Base-by-base conservation (phyloP, 352 stramenopile genomes). In the Globisporangium megalacanthum region DNA sequence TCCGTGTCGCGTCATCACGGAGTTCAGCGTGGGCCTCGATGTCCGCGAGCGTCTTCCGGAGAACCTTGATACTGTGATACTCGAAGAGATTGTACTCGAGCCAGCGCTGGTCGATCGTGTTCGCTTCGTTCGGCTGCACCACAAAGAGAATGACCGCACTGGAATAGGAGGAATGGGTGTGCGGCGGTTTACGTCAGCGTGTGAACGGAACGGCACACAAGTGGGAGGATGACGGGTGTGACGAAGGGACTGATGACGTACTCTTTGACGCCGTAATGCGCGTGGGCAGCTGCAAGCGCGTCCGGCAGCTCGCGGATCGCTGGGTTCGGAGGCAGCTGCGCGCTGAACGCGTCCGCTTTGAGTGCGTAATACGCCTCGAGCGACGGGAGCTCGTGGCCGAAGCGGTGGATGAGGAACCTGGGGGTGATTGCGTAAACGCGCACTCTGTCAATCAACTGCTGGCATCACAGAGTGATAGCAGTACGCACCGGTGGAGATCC, bases 51-150 rank as follows among this genome's bases (percentile, higher is more conserved):
- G 88, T 92, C 42, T 73, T 73, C 57, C 89, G 86, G 41, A 94
- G 49, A 33, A 95, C 80, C 17, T 71, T 72, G 49, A 98, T 75
- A 20, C 66, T 60, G 66, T 98, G 76, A 45, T 85, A 61, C 29
- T 92, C 75, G 83, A 81, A 95, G 22, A 98, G 66, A n/a, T 89
- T 89, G 68, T 97, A 92, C 70, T 98, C 92, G 45, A 98, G 75
- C 73, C 83, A 92, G 49, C 89, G 85, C 68, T 98, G 93, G 65
- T 98, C 93, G 49, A 97, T 93, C 41, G 88, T 75, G 58, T 98
- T 98, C 39, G 64, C 71, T 66, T 93, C 89, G 64, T 85, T 84
- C 7, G 75, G 82, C 63, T 96, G 93, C 36, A 98, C 88, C 17
- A 98, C 83, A 60, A 98, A 97, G 46, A 98, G 70, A 17, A 97